phyloP scores from a whole-genome alignment of 345 rosid genomes.

The Brassica cretica region DNA sequence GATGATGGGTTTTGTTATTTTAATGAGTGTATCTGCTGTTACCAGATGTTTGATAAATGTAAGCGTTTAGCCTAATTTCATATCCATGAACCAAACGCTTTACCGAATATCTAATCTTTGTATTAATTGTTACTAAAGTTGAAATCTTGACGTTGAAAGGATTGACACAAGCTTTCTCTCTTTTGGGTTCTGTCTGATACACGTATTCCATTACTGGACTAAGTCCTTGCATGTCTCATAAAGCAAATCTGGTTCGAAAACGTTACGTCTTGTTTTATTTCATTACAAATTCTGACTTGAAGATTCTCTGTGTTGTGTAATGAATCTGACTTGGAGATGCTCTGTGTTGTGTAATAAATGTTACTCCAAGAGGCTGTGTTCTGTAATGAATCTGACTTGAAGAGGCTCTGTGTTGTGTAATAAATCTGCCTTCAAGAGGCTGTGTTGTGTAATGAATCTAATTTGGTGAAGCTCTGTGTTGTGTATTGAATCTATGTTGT shows the following conservation, averaged over 20 bases:
- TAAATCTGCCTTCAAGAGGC: background rate
- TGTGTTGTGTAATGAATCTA: background rate
- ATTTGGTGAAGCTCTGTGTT: background rate
- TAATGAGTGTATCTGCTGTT: conserved; percentile 39
- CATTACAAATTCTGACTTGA: background rate
- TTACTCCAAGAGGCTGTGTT: background rate
- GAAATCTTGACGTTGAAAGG: conserved; percentile 24
- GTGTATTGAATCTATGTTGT: background rate
- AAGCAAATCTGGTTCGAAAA: background rate
- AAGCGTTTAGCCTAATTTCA: conserved; percentile 39
- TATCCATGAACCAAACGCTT: background rate
- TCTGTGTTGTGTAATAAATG: too few species aligned
- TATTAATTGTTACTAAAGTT: background rate
- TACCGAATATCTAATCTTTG: conserved; percentile 25
- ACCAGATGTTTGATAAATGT: conserved; percentile 33
- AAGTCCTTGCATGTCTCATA: conserved; percentile 26
- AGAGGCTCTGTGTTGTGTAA: background rate
- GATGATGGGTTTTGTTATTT: conserved; percentile 31
- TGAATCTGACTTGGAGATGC: background rate
- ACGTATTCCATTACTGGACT: conserved; percentile 23
- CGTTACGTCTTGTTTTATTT: background rate
- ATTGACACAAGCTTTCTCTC: conserved; percentile 32
- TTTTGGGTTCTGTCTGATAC: conserved; percentile 39
- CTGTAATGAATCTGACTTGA: background rate
- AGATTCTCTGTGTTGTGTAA: background rate